Conservation (phyloP, 2,329 filamentous ascomycete species). For the Pyrenophora teres region DNA sequence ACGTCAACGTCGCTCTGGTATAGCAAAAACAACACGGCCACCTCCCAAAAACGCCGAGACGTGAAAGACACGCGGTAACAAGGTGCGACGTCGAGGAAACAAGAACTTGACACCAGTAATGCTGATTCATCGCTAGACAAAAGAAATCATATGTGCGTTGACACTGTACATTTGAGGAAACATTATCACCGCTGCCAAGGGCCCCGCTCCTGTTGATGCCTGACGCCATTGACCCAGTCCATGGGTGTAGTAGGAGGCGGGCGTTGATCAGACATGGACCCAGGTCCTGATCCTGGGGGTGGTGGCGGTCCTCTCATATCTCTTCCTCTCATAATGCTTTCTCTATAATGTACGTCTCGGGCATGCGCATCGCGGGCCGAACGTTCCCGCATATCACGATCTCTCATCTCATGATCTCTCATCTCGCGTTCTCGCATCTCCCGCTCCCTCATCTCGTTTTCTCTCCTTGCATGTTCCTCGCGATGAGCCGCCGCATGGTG, state of each 20-base stretch:
- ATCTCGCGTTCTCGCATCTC: slow-evolving; percentile 30
- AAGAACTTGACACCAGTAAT: too few relatives aligned
- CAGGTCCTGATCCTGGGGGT: slow-evolving; percentile 20
- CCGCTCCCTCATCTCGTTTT: slow-evolving; percentile 20
- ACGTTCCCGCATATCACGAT: slow-evolving; percentile 24
- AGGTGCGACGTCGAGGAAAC: too few relatives aligned
- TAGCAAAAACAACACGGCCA: too few relatives aligned
- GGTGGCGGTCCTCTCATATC: slow-evolving; percentile 23
- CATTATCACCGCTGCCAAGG: slow-evolving; percentile 18
- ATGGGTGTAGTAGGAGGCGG: slow-evolving; percentile 19
- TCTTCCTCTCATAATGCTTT: slow-evolving; percentile 25
- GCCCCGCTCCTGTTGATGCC: slow-evolving; percentile 24
- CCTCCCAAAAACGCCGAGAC: too few relatives aligned
- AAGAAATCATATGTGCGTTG: too few relatives aligned
- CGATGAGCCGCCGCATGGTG: slow-evolving; percentile 4
- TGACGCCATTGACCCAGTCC: slow-evolving; percentile 29
- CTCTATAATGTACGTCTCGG: slow-evolving; percentile 26
- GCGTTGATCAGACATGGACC: slow-evolving; percentile 21
- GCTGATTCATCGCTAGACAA: too few relatives aligned
- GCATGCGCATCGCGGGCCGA: slow-evolving; percentile 23
- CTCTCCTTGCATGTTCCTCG: slow-evolving; percentile 30
- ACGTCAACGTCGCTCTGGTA: too few relatives aligned
- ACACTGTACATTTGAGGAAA: not conserved
- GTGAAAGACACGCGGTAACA: too few relatives aligned
- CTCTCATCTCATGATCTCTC: slow-evolving; percentile 19